Evolutionary conservation across 176 grass and related monocot genomes (phyloP), one percentile per base, ranked within the genome.

Genomic region (Paspalum notatum): DNA sequence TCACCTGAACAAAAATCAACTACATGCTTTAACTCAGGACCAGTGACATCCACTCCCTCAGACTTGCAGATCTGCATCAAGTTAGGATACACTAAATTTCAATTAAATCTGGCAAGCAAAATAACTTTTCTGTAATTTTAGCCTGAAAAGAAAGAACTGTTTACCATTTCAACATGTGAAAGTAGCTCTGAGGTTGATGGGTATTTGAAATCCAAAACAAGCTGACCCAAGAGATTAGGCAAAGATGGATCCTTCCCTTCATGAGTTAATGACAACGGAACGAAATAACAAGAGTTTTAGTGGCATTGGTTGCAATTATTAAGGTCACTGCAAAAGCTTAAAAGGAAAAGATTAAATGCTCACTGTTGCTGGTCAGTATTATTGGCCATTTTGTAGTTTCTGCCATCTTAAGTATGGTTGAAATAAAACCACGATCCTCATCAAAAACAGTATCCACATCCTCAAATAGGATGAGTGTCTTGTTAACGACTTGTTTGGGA

Each of bases 291-390:
- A 75, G 22, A 75, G 21, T 25, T 70, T 75, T 68, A 90, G 68
- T 18, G 53, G 26, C 17, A 78, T 71, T 39, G 74, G 48, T 40
- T 76, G 17, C 75, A 75, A 80, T 53, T 83, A 75, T 21, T 25
- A 83, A 63, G 62, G 53, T 13, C 32, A 52, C 17, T 58, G 41
- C 45, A 77, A 65, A 66, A 78, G 41, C n/a, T 45, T 66, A 5
- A 71, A 61, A 57, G 15, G 24, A 66, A 81, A 68, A 18, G 80
- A 51, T 66, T 50, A 78, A 66, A 44, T 80, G 75, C 88, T 94
- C 81, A 98, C 95, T 93, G 79, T 98, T 98, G 82, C 92, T 98
- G 68, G 95, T 98, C 83, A 98, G 84, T 87, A 98, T 85, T 64
- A 98, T 98, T 56, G 95, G 95, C 83, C 92, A 90, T 82, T 93